Base-by-base conservation (phyloP, 768 basidiomycete genomes). In the Tricholoma sp. region DNA sequence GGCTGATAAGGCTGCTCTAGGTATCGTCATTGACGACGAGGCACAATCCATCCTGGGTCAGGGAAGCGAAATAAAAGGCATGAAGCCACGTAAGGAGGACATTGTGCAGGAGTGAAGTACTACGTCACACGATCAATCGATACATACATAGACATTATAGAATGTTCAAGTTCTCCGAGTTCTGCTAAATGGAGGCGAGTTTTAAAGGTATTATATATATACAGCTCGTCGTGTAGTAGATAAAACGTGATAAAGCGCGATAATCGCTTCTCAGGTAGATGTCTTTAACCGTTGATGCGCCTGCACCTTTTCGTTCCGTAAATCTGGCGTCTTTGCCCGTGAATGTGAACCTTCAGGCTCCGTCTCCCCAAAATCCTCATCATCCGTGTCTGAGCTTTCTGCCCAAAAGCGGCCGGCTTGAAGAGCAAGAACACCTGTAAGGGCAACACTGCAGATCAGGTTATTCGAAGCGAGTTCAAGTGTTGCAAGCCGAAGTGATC, bases 11-110 rank as follows among this genome's bases (percentile, higher is more conserved):
- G 59, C 37, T 52, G 57, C 46, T 16, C 37, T 52, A 87, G 91
- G 92, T 57, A 88, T 91, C 39, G 80, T 94, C 37, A 75, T 95
- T 53, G 93, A 93, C 64, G 92, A 92, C 62, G 88, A 88, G 57
- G 92, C 89, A 3, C 83, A 89, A 72, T 83, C 83, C 10, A 77
- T 96, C 62, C 83, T 95, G 43, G 88, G 91, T 29, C 89, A 92
- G 69, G 88, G 92, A 29, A 82, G 78, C 55, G 92, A 95, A 71
- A 78, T 95, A 58, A 88, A 88, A 71, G 83, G 88, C 64, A 79
- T 81, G 21, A 82, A 77, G 67, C 92, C 94, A n/a, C 83, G 92
- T 69, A 94, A 96, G 74, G 96, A 97, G 76, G 95, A 98, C 69
- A 96, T 98, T 63, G 85, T 97, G 39, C 86, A 90, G 68, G 89